A percentile compares a stretch with the other conserved stretches of the same genome.
phyloP scores from a whole-genome alignment of 306 rosid species.

The Glycyrrhiza uralensis region DNA sequence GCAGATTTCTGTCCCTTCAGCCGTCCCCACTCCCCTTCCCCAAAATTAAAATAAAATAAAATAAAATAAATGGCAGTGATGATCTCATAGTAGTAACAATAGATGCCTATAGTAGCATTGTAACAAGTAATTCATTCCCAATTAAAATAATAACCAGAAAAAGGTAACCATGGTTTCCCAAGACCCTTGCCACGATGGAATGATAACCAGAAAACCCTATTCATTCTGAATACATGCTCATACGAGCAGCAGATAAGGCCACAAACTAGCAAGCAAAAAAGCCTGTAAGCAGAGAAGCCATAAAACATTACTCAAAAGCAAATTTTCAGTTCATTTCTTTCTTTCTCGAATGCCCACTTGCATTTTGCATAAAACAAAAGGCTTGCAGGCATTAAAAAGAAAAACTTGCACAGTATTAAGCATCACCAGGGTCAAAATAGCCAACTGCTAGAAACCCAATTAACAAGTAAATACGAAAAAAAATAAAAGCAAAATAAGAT shows the following conservation, averaged over 20 bases:
- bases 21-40: not conserved
- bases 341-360: not conserved
- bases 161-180: not conserved
- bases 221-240: not conserved
- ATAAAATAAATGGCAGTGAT: not conserved
- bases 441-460: not conserved
- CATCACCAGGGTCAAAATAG: not conserved
- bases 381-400: not conserved
- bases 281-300: not conserved
- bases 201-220: not conserved
- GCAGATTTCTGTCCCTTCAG: not conserved
- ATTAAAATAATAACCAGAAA: not conserved
- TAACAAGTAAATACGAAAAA: not conserved
- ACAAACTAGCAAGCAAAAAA: not conserved
- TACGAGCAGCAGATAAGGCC: not conserved
- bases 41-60: not conserved
- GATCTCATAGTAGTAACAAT: not conserved
- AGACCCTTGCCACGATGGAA: not conserved
- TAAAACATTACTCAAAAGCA: not conserved
- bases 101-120: not conserved
- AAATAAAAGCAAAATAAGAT: not conserved
- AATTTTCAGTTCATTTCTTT: not conserved
- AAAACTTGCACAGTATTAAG: not conserved
- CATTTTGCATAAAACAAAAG: not conserved
- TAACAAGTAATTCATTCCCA: not conserved